Conservation (phyloP, 495 filamentous ascomycete genomes). For the Parmelia sp. region DNA sequence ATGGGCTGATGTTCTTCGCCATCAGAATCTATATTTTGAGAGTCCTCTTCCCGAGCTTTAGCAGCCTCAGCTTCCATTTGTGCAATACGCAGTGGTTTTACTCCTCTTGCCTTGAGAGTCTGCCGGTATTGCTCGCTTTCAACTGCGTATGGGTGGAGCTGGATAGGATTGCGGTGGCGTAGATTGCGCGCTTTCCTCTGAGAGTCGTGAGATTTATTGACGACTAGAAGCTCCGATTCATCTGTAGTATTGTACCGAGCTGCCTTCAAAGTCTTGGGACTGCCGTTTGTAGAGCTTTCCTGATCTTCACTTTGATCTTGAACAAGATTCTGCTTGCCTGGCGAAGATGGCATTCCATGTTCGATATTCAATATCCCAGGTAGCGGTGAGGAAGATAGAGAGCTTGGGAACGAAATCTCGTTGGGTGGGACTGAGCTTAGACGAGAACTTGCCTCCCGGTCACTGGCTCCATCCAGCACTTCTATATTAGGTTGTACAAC, state of each 20-base stretch:
- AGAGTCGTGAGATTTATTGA: background rate
- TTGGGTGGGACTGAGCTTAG: background rate
- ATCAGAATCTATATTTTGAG: conserved; percentile 41
- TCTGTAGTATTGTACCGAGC: background rate
- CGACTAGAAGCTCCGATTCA: background rate
- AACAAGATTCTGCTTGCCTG: background rate
- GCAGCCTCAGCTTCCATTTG: conserved; percentile 26
- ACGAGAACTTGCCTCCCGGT: background rate
- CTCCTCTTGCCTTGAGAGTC: conserved; percentile 53
- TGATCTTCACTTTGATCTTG: background rate
- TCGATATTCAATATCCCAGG: background rate
- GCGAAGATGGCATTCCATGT: background rate
- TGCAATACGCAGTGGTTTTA: conserved; percentile 55
- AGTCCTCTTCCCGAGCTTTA: conserved; percentile 36
- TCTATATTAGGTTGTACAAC: background rate
- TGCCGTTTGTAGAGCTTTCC: background rate
- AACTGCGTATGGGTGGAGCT: conserved; percentile 64
- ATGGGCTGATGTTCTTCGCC: conserved; percentile 13
- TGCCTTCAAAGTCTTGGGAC: background rate
- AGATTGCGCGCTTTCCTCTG: conserved; percentile 34
- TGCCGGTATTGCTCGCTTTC: conserved; percentile 61
- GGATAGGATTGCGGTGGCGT: conserved; percentile 65
- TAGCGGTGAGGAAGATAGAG: conserved; percentile 6
- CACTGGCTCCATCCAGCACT: background rate
- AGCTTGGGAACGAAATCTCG: background rate